Conservation (phyloP, 2,329 filamentous ascomycete species). For the Botrytis porri region DNA sequence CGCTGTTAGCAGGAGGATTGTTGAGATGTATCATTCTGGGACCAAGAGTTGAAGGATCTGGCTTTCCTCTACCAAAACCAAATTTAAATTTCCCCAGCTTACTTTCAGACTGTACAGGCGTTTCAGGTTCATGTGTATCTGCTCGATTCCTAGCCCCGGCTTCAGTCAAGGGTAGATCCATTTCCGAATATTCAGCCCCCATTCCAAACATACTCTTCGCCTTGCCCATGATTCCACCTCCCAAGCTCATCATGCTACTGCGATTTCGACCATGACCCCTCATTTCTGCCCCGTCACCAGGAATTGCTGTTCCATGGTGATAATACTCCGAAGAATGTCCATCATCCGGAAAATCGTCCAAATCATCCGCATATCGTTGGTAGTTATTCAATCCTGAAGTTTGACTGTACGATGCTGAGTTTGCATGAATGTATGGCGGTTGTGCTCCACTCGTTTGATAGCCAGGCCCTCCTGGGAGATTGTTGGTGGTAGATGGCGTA, state of each 20-base stretch:
- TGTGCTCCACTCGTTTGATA: conserved; percentile 26
- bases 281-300: conserved; percentile 52
- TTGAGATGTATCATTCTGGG: conserved; percentile 93
- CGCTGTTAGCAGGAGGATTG: conserved; percentile 87
- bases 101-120: conserved; percentile 45
- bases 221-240: conserved; percentile 80
- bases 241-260: conserved; percentile 84
- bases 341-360: conserved; percentile 78
- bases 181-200: conserved; percentile 86
- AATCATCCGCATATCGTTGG: conserved; percentile 83
- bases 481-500: conserved; percentile 45
- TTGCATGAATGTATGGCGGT: conserved; percentile 31
- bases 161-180: conserved; percentile 94
- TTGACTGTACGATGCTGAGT: conserved; percentile 52
- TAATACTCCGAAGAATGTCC: conserved; percentile 68
- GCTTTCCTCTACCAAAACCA: conserved; percentile 78
- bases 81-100: conserved; percentile 83
- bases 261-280: conserved; percentile 65
- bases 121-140: conserved; percentile 45
- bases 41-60: conserved; percentile 85
- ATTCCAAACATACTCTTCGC: conserved; percentile 91
- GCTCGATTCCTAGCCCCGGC: conserved; percentile 51
- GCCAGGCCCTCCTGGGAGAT: conserved; percentile 39
- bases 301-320: conserved; percentile 65
- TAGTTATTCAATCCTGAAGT: conserved; percentile 84